Conservation (phyloP, 768 basidiomycete species). For the Kwoniella mangroviensis region DNA sequence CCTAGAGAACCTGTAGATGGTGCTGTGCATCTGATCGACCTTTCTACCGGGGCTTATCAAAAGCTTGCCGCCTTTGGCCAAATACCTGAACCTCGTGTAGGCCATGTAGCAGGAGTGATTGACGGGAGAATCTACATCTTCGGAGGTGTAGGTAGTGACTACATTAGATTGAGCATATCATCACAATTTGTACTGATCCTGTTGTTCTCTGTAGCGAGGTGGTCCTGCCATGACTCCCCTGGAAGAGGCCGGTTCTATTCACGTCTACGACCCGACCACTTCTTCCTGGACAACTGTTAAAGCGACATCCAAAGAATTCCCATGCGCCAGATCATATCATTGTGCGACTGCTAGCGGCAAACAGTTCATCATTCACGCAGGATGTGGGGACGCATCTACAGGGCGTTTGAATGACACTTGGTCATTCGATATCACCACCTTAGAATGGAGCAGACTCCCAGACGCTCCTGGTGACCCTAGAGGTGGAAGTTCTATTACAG, state of each 20-base stretch:
- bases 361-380: conserved; percentile 33
- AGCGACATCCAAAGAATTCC: conserved; percentile 9
- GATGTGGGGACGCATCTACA: conserved; percentile 29
- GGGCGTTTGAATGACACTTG: conserved; percentile 35
- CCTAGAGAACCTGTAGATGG: conserved; percentile 61
- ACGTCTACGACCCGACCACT: conserved; percentile 18
- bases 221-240: conserved; percentile 60
- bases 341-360: conserved; percentile 18
- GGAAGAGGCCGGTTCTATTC: conserved; percentile 38
- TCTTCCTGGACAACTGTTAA: conserved; percentile 20
- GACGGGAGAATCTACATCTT: conserved; percentile 59
- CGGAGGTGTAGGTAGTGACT: conserved; percentile 57
- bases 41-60: conserved; percentile 28
- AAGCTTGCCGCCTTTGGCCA: conserved; percentile 27
- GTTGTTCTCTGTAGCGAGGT: conserved; percentile 50
- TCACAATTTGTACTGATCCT: not conserved
- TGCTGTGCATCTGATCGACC: conserved; percentile 32
- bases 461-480: conserved; percentile 14
- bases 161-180: not conserved
- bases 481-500: conserved; percentile 11
- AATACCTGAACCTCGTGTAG: conserved; percentile 48
- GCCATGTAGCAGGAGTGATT: conserved; percentile 39
- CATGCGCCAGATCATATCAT: conserved; percentile 33
- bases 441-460: not conserved
- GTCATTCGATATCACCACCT: conserved; percentile 29